Base-by-base conservation (phyloP, 1,139 yeast species). In the Geotrichum klebahnii region DNA sequence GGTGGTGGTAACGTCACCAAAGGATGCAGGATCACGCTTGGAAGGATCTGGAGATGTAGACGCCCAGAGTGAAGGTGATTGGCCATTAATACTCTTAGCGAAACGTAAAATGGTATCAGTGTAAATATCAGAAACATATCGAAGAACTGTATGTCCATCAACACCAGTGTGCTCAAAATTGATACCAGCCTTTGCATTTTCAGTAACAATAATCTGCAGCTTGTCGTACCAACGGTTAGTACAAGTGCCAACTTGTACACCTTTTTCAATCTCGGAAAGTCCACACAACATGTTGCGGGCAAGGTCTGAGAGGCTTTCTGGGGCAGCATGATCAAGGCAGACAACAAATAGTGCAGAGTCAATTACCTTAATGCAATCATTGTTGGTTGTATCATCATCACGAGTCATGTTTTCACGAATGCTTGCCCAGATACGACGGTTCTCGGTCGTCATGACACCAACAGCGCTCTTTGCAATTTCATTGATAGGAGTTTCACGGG, bases 91-190 rank as follows among this genome's bases (percentile, higher is more conserved):
- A 22, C 86, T 77, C 62, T 79, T 82, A 10, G 96, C 96, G 74
- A 88, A 89, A 43, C 92, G 78, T 56, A 89, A 72, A 51, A 89
- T 87, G 1, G 95, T 84, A 66, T 89, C 97, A 0, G 96, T 89
- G 65, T 88, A 89, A 50, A 89, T 85, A 66, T 89, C 96, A 39
- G 89, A 81, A 14, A 88, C 96, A 70, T 85, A 84, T 55, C 96
- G 72, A 59, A 89, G 72, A 5, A 89, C 96, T 0, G 97, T 89
- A 66, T 89, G 96, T 51, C 97, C 96, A 69, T 89, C 97, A 32
- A 89, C 95, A 61, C 96, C 96, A 0, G 96, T 89, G 64, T 89
- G 96, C 65, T 89, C 97, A 65, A 89, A 89, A 67, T 89, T 89
- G 60, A 89, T 82, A 36, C 97, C 97, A 1, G 95, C 96, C 66